phyloP scores from a whole-genome alignment of 768 basidiomycete species.

The Pleurotus eryngii region DNA sequence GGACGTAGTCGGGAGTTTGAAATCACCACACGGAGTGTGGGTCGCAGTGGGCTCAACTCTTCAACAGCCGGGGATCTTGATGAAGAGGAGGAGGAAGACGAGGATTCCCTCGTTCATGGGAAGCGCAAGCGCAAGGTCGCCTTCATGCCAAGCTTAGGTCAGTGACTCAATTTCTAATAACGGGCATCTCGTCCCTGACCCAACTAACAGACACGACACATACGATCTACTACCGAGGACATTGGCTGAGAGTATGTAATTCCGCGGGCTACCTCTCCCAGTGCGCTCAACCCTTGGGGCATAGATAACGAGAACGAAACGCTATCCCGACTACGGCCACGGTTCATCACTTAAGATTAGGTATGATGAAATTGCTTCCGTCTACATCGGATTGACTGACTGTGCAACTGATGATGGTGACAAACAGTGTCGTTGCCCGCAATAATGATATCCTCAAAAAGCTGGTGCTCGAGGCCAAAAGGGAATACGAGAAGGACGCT shows the following conservation, averaged over 20 bases:
- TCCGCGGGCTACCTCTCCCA: conserved; percentile 14
- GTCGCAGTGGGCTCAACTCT: conserved; percentile 61
- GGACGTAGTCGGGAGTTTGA: conserved; percentile 86
- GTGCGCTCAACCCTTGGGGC: conserved; percentile 14
- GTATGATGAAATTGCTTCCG: conserved; percentile 29
- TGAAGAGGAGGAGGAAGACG: conserved; percentile 70
- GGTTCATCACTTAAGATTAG: conserved; percentile 78
- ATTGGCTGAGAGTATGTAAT: conserved; percentile 73
- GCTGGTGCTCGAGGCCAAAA: conserved; percentile 83
- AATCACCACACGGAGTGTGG: conserved; percentile 76
- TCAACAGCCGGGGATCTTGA: conserved; percentile 74
- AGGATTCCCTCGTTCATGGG: conserved; percentile 59
- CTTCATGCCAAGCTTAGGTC: conserved; percentile 84
- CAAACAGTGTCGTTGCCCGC: conserved; percentile 74
- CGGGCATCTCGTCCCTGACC: conserved; percentile 11
- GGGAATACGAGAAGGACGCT: conserved; percentile 87
- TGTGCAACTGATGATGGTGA: neutral
- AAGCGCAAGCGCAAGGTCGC: conserved; percentile 75
- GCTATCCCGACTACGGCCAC: conserved; percentile 73
- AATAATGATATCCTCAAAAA: conserved; percentile 87
- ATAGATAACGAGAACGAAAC: conserved; percentile 79
- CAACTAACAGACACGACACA: conserved; percentile 68
- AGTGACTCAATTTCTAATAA: conserved; percentile 16
- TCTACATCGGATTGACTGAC: conserved; percentile 11
- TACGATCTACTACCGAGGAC: conserved; percentile 86